Base-by-base conservation (phyloP, 768 basidiomycete genomes). In the Pilatotrama ljubarskyi region DNA sequence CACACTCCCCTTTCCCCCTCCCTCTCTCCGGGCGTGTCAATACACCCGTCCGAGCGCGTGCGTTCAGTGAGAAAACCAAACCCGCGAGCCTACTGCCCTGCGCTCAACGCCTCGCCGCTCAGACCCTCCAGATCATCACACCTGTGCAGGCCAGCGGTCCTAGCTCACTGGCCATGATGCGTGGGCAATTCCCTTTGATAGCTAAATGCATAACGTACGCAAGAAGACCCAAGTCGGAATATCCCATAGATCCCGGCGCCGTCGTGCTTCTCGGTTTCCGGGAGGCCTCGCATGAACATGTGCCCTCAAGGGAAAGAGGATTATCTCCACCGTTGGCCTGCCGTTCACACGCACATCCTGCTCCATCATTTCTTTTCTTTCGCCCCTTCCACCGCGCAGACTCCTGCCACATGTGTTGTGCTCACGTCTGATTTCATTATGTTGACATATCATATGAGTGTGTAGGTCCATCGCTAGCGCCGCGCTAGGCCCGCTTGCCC, bases 151-250 rank as follows among this genome's bases (percentile, higher is more conserved):
- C 41, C 50, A 51, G 55, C 37, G 55, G 41, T 51, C 50, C 40
- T 22, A 41, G 41, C 53, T 52, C 50, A 40, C 53, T 50, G 41
- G 29, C n/a, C n/a, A n/a, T n/a, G 24, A 17, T 18, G 24, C 38
- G 43, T 51, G 50, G 42, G 40, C 51, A 51, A 58, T 63, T 63
- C 37, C 61, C 61, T 58, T 63, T 63, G 61, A 58, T 58, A 58
- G 61, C 38, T 63, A 63, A 63, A 63, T 63, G 61, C 61, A 63
- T 62, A 63, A 63, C 61, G 61, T 63, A 63, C 55, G 48, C 41
- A 51, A 55, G 48, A 58, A 58, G 47, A 38, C 52, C 40, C 36
- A n/a, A n/a, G 37, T 42, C 60, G 60, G 60, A 52, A 51, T 41
- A 35, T 54, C 51, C 59, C 59, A 54, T 40, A 51, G 52, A 54